Percentiles rank a stretch among this genome's conserved stretches.
Evolutionary conservation across 2,329 filamentous ascomycete genomes (phyloP).

Genomic region (Coniochaeta prunicola): DNA sequence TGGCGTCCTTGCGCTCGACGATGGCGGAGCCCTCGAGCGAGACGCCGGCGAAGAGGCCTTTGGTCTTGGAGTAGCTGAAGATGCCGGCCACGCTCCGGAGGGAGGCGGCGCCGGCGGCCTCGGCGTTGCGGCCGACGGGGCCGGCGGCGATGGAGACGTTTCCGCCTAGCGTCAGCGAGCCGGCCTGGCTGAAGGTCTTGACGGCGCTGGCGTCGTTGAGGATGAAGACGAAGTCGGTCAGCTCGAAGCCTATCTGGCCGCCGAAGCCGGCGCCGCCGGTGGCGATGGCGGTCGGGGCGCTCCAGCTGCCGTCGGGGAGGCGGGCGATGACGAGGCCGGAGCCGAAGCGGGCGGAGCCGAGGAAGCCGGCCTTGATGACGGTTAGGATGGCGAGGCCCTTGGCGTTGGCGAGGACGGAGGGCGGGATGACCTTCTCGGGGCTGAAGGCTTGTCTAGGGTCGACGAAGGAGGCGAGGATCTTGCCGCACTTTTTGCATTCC

Average conservation of each 20-base stretch:
- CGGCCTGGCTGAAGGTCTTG: slow-evolving; percentile 87
- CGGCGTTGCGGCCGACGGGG: slow-evolving; percentile 87
- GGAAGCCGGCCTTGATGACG: slow-evolving; percentile 80
- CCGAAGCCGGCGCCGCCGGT: slow-evolving; percentile 77
- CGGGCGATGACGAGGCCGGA: slow-evolving; percentile 77
- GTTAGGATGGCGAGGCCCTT: slow-evolving; percentile 87
- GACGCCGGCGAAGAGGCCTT: slow-evolving; percentile 92
- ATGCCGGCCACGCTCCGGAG: slow-evolving; percentile 83
- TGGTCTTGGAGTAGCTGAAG: slow-evolving; percentile 97
- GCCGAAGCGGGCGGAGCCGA: slow-evolving; percentile 75
- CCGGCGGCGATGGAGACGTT: slow-evolving; percentile 96
- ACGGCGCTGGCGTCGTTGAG: slow-evolving; percentile 88
- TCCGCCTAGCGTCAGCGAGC: slow-evolving; percentile 85
- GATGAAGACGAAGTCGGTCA: slow-evolving; percentile 96
- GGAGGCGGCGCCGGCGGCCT: slow-evolving; percentile 90
- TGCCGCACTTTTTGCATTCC: slow-evolving; percentile 95
- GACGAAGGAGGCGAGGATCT: slow-evolving; percentile 91
- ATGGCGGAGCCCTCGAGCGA: slow-evolving; percentile 89
- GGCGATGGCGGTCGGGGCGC: slow-evolving; percentile 72
- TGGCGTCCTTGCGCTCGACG: slow-evolving; percentile 91
- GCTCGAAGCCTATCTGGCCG: slow-evolving; percentile 79
- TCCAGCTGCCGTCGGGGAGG: slow-evolving; percentile 71
- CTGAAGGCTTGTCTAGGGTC: slow-evolving; percentile 91
- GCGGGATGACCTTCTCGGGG: slow-evolving; percentile 95
- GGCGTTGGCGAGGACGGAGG: slow-evolving; percentile 78